A percentile compares a stretch with the other conserved stretches of the same genome.
Conservation (phyloP, 306 rosid genomes). For the Cicer judaicum region DNA sequence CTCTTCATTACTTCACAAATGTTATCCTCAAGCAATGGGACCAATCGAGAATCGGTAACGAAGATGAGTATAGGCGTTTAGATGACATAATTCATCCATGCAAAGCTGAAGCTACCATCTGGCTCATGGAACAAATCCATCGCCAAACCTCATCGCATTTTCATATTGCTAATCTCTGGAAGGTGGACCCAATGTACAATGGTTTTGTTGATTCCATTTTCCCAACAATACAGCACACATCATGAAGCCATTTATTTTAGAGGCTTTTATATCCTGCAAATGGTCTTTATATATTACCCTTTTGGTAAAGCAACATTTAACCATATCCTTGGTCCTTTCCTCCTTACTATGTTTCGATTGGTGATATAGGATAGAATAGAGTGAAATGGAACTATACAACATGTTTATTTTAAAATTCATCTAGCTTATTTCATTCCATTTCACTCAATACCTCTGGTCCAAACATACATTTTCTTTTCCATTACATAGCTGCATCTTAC, state of each 20-base stretch:
- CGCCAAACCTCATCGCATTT: constrained; percentile 69
- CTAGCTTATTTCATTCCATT: no score
- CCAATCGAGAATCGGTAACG: constrained; percentile 69
- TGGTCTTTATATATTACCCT: neutral
- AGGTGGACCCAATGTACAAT: constrained; percentile 66
- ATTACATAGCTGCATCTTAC: constrained; percentile 18
- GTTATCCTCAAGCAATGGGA: constrained; percentile 86
- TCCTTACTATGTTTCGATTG: no score
- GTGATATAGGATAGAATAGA: no score
- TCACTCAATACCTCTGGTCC: no score
- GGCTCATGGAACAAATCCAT: constrained; percentile 92
- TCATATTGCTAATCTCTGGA: constrained; percentile 75
- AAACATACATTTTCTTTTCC: neutral
- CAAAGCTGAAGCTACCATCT: constrained; percentile 86
- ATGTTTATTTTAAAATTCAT: no score
- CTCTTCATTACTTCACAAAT: constrained; percentile 92
- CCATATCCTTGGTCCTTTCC: no score
- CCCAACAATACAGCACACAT: constrained; percentile 52
- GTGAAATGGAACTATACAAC: no score
- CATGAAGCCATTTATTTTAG: constrained; percentile 41
- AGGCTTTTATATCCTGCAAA: constrained; percentile 35
- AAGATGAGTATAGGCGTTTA: constrained; percentile 65
- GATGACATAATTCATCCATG: constrained; percentile 77
- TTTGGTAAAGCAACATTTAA: no score
- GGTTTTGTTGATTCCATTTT: constrained; percentile 74